Evolutionary conservation across 2,329 filamentous ascomycete species (phyloP).

Genomic region (Fusarium sp.): DNA sequence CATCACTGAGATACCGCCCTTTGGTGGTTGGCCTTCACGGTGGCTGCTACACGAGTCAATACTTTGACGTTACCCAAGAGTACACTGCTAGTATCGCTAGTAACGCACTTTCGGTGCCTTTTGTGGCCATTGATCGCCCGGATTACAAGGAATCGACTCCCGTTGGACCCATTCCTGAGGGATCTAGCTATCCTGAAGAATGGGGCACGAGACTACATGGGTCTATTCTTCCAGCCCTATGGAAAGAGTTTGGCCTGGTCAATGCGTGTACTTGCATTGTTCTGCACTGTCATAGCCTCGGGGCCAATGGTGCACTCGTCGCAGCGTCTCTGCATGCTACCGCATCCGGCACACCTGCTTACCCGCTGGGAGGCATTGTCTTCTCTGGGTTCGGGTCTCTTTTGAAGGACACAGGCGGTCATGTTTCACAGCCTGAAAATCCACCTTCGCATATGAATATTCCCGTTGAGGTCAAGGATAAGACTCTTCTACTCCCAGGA

Average conservation of each 20-base stretch:
- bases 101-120: constrained; percentile 34
- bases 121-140: constrained; percentile 44
- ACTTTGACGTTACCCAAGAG: constrained; percentile 40
- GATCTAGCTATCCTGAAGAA: constrained; percentile 40
- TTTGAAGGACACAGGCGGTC: constrained; percentile 27
- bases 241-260: constrained; percentile 28
- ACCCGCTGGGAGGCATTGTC: constrained; percentile 38
- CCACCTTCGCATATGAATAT: constrained; percentile 33
- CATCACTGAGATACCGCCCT: constrained; percentile 26
- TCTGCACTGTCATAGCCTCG: constrained; percentile 41
- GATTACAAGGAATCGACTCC: constrained; percentile 38
- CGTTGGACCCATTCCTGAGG: constrained; percentile 25
- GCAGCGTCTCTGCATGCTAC: constrained; percentile 33
- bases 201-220: constrained; percentile 31
- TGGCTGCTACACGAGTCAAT: constrained; percentile 40
- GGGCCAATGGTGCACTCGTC: constrained; percentile 33
- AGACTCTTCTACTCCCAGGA: constrained; percentile 33
- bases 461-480: constrained; percentile 37
- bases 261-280: constrained; percentile 40
- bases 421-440: constrained; percentile 18
- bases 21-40: constrained; percentile 43
- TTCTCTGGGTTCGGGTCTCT: constrained; percentile 38
- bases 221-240: constrained; percentile 39
- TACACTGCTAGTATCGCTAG: constrained; percentile 32
- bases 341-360: neutral